These are phyloP conservation scores for Fusarium annulatum DNA, from an alignment of 2,329 filamentous ascomycete species.

Conservation along the genomic window DNA sequence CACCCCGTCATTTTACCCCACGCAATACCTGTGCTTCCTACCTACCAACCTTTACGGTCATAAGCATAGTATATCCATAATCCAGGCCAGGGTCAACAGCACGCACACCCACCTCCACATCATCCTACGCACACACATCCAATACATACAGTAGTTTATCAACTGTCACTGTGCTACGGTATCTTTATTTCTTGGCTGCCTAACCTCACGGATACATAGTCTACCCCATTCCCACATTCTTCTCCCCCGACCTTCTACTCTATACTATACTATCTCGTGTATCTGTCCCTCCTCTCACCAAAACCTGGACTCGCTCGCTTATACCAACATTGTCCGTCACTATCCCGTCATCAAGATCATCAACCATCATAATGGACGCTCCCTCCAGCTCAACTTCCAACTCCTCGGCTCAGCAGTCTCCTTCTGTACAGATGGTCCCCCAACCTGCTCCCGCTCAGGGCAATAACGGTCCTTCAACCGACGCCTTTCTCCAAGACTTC, in stretches of 20 bases:
- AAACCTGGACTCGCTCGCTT: conserved; percentile 1
- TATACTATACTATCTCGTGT: not conserved
- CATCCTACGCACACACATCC: not conserved
- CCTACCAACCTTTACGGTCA: not conserved
- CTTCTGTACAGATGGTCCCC: conserved; percentile 44
- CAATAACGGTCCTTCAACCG: conserved; percentile 58
- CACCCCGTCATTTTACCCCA: conserved; percentile 31
- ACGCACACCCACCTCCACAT: conserved; percentile 1
- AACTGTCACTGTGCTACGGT: conserved; percentile 11
- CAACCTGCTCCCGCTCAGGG: conserved; percentile 44
- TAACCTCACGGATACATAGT: conserved; percentile 25
- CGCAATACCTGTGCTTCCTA: conserved; percentile 3
- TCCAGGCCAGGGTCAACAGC: conserved; percentile 4
- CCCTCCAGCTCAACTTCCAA: conserved; percentile 46
- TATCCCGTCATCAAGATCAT: conserved; percentile 11
- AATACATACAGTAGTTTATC: conserved; percentile 6
- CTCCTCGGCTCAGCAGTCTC: conserved; percentile 48
- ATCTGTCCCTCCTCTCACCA: not conserved
- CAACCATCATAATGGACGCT: conserved; percentile 47
- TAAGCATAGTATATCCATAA: conserved; percentile 14
- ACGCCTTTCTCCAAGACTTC: conserved; percentile 80
- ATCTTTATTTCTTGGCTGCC: conserved; percentile 26
- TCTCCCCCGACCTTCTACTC: not conserved
- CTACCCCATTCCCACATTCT: conserved; percentile 14
- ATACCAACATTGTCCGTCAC: conserved; percentile 7